Base-by-base conservation (phyloP, 176 grass and related monocot genomes). In the Pharus latifolius region DNA sequence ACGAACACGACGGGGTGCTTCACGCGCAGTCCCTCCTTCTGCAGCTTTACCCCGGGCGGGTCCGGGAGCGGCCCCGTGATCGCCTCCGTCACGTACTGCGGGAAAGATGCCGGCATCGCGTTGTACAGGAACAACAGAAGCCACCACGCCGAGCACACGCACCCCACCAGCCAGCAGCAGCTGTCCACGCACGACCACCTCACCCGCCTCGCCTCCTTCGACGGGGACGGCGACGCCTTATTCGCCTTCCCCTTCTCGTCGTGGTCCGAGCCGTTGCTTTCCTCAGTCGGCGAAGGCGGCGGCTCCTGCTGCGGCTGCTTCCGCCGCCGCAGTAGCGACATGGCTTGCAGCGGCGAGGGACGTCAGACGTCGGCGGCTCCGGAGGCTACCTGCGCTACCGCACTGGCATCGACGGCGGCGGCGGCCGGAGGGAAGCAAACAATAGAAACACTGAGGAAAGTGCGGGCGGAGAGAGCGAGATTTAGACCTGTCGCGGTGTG, bases 1-100 rank as follows among this genome's bases (percentile, higher is more conserved):
- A 99, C 95, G 81, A 94, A 99, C 3, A 99, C 90, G 79, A 99
- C 95, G 23, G 95, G 90, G 57, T 99, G 95, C 82, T 79, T 88
- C 3, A 54, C 95, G 14, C 23, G 65, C n/a, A 99, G 74, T 3
- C 95, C 95, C 70, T 99, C 95, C 87, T 99, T 99, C 72, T 81
- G 59, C 48, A 99, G 74, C 79, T 94, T 99, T 38, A 94, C 87
- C 28, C 95, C 95, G 3, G 95, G 95, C 41, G 87, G 87, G 63
- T 99, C 95, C 10, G 95, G 87, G 33, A 91, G 64, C 27, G 95
- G 95, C 1, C 95, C 90, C 3, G 90, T 94, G 76, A 99, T 99
- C 8, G 95, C 95, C 76, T 99, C 87, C 18, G 90, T 91, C 59
- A 99, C 95, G 69, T 94, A 99, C 75, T 94, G 90, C 7, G 95